Evolutionary conservation across 495 filamentous ascomycete species (phyloP).

Genomic region (Xanthoparmelia taractica): DNA sequence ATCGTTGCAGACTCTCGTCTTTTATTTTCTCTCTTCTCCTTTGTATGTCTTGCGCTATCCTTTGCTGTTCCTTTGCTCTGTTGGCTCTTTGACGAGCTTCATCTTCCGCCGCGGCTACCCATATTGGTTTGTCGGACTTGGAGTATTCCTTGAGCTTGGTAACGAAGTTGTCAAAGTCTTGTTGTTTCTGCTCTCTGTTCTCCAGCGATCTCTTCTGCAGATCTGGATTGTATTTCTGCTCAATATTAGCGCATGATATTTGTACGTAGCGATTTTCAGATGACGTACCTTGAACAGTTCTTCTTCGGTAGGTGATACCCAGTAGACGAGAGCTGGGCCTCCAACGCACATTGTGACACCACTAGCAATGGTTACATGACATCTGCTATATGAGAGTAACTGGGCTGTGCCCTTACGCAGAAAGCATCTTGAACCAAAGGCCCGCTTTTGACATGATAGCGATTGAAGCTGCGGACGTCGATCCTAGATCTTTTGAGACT

Average conservation of each 20-base stretch:
- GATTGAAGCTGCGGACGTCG: neutral
- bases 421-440: constrained; percentile 50
- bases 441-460: constrained; percentile 43
- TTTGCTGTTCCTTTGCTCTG: constrained; percentile 44
- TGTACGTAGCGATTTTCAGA: neutral
- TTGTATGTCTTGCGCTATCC: constrained; percentile 48
- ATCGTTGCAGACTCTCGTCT: constrained; percentile 19
- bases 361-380: constrained; percentile 37
- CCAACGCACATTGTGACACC: constrained; percentile 63
- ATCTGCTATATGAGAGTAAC: constrained; percentile 16
- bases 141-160: constrained; percentile 75
- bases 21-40: constrained; percentile 57
- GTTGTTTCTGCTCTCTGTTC: constrained; percentile 58
- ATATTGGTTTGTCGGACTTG: constrained; percentile 85
- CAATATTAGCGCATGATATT: neutral
- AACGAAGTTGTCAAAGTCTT: constrained; percentile 87
- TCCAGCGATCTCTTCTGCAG: constrained; percentile 76
- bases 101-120: constrained; percentile 63
- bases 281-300: constrained; percentile 63
- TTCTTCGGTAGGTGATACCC: constrained; percentile 77
- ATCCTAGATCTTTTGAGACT: neutral
- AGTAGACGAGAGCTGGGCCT: constrained; percentile 76
- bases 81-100: constrained; percentile 32
- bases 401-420: constrained; percentile 37
- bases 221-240: constrained; percentile 81